These are phyloP conservation scores for Candida smagusa DNA, from an alignment of 1,139 yeast genomes.

Conservation along the genomic window DNA sequence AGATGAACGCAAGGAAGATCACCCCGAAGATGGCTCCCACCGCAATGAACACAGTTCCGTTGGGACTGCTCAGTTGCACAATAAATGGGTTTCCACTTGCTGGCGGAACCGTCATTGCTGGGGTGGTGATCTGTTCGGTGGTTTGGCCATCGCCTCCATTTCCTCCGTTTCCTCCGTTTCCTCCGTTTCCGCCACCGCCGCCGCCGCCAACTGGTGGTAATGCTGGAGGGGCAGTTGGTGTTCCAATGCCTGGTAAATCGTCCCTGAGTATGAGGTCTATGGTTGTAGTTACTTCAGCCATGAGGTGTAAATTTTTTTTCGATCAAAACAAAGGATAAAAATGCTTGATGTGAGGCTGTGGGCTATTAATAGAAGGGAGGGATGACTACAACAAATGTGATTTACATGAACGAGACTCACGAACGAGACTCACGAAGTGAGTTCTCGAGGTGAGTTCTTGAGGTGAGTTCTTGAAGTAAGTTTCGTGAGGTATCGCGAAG, in stretches of 20 bases:
- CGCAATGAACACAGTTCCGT: slow-evolving; percentile 79
- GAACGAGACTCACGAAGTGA: too few relatives aligned
- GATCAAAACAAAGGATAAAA: too few relatives aligned
- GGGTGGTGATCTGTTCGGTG: slow-evolving; percentile 36
- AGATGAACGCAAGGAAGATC: slow-evolving; percentile 42
- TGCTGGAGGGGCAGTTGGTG: slow-evolving; percentile 3
- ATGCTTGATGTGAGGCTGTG: too few relatives aligned
- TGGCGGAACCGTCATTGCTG: slow-evolving; percentile 64
- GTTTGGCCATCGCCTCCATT: neutral
- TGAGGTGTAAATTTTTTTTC: too few relatives aligned
- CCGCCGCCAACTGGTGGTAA: neutral
- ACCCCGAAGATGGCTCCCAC: slow-evolving; percentile 69
- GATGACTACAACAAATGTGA: neutral
- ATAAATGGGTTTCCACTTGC: slow-evolving; percentile 61
- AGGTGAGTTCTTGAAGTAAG: too few relatives aligned
- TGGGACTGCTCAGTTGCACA: slow-evolving; percentile 46
- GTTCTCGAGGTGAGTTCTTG: too few relatives aligned
- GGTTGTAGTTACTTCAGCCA: slow-evolving; percentile 2
- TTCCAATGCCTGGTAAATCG: slow-evolving; percentile 6
- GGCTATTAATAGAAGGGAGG: too few relatives aligned
- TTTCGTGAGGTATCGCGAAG: too few relatives aligned
- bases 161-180: slow-evolving; percentile 1
- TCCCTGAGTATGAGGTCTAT: slow-evolving; percentile 16
- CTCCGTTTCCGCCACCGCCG: slow-evolving; percentile 7
- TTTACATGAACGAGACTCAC: too few relatives aligned